phyloP scores from a whole-genome alignment of 2,329 filamentous ascomycete species.

The Penicillium palitans region DNA sequence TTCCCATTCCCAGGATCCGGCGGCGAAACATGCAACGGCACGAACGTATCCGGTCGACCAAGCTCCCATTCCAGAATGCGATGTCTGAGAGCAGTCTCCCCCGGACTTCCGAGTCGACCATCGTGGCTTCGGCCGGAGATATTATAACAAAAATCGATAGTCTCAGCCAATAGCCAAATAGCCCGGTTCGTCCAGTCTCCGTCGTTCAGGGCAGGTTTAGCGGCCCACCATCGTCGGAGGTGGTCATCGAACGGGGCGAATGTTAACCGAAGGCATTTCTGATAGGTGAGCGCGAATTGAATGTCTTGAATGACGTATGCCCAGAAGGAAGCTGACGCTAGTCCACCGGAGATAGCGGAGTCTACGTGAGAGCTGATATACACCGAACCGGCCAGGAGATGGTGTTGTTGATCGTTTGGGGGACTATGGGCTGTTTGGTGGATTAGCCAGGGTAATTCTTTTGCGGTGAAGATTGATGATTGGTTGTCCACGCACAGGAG shows the following conservation, averaged over 20 bases:
- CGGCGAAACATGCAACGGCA: constrained; percentile 33
- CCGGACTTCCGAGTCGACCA: constrained; percentile 16
- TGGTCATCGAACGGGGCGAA: constrained; percentile 35
- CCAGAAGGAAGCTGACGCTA: constrained; percentile 39
- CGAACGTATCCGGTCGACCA: constrained; percentile 29
- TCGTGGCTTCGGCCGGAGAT: constrained; percentile 22
- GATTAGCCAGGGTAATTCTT: neutral
- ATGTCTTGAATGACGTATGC: constrained; percentile 40
- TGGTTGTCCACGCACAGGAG: constrained; percentile 29
- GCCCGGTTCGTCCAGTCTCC: constrained; percentile 37
- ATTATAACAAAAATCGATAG: constrained; percentile 37
- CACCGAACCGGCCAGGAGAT: constrained; percentile 38
- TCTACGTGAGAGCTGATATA: constrained; percentile 39
- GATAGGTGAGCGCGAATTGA: constrained; percentile 36
- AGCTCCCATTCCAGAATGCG: constrained; percentile 34
- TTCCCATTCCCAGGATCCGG: constrained; percentile 29
- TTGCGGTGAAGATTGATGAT: neutral
- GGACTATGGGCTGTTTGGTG: constrained; percentile 31
- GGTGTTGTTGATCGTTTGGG: constrained; percentile 36
- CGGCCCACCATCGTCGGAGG: constrained; percentile 31
- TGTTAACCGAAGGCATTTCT: constrained; percentile 34
- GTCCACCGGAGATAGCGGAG: constrained; percentile 34
- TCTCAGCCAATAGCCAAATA: constrained; percentile 37
- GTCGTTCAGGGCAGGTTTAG: constrained; percentile 27
- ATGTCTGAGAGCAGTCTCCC: constrained; percentile 24